Evolutionary conservation across 805 yeast species (phyloP), one percentile per base, ranked within the genome.

Genomic region (Lipomyces mesembrius): DNA sequence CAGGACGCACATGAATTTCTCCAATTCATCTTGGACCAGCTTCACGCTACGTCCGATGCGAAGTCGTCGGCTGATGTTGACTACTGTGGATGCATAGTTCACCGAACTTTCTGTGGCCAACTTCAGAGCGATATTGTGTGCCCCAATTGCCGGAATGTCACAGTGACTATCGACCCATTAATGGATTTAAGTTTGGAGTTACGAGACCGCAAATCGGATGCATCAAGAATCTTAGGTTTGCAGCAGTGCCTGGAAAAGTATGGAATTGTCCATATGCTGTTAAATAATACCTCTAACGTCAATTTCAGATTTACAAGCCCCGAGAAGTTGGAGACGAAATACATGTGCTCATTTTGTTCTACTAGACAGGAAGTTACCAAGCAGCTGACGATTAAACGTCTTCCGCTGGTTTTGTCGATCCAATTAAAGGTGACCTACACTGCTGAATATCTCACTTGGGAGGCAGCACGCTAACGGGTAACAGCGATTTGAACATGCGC

Each of bases 1-100:
- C 99, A 95, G 78, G 99, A 95, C 77, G 98, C 99, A 0, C 99
- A 95, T 78, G 99, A 95, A 78, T 95, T 94, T 78, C 89, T 96
- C 89, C 98, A 95, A 76, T 93, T 94, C 76, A 75, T 94, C 35
- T 82, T 94, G 51, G 90, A 94, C 77, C 96, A 92, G 77, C 78
- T 95, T 64, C 99, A 95, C 77, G 63, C 72, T 56, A 59, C 73
- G 9, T 59, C 71, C 3, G 68, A 71, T 55, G 57, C 60, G 14
- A 43, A 46, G n/a, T n/a, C 56, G 32, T 29, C 57, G 6, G 9
- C 63, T n/a, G 59, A 43, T 8, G 57, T 55, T 25, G 68, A 59
- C 43, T 39, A 56, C 29, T 95, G 99, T 78, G 77, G 83, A 14
- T 95, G 99, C 78, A 83, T 93, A 22, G 85, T 92, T 1, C 98